Evolutionary conservation across 2,329 filamentous ascomycete species (phyloP), one percentile per base, ranked within the genome.

Genomic region (Penicillium sp.): DNA sequence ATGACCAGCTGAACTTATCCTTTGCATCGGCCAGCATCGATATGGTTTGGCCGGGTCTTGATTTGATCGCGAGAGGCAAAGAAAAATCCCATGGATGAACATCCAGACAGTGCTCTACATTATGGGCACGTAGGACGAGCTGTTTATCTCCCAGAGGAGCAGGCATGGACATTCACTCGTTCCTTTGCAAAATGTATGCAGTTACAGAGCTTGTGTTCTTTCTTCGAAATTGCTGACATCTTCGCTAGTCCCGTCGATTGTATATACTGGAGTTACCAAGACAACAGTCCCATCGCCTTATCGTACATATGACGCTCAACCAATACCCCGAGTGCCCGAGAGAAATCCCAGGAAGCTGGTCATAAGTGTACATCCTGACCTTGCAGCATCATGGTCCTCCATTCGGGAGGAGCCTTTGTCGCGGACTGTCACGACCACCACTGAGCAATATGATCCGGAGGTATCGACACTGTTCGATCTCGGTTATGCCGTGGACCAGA

Each of bases 11-110:
- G 25, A n/a, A 16, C n/a, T 36, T 13, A 18, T 13, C 35, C 19
- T 36, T 35, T 36, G 28, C 11, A 13, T 35, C 5, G 33, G 14
- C 22, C 18, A 36, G 25, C 37, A 45, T 59, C 64, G 66, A 66
- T 52, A 69, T 71, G 65, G 52, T 62, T 60, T 55, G 53, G 51
- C 49, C 46, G 37, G 53, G 47, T 50, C 54, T 57, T 55, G 47
- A 55, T 46, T 55, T 58, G 52, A 55, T 61, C 53, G 53, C 59
- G 40, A 67, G 57, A 55, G 60, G 57, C 53, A 64, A 60, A 66
- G 51, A 62, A 63, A 71, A 71, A 67, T 77, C 79, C 61, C 71
- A 83, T 83, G 80, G 77, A 76, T 82, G 77, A 82, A 57, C 64
- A 66, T 55, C 62, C 66, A 36, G 62, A 67, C 40, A 66, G 67